Percentiles rank a stretch among this genome's conserved stretches.
phyloP scores from a whole-genome alignment of 164 flowering plant species.

The Magnolia officinalis region DNA sequence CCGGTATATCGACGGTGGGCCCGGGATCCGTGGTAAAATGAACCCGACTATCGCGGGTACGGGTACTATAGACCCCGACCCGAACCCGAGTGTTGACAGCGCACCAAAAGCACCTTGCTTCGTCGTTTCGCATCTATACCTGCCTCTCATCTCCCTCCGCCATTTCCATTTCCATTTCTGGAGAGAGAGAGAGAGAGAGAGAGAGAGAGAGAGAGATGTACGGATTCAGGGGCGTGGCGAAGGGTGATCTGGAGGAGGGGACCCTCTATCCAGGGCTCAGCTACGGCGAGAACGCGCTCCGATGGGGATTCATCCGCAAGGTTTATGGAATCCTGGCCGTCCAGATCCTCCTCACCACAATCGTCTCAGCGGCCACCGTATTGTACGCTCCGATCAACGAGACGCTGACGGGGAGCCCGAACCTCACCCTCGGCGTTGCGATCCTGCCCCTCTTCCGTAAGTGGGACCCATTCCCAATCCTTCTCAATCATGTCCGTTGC shows the following conservation, averaged over 20 bases:
- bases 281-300: conserved; percentile 76
- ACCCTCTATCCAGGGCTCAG: conserved; percentile 78
- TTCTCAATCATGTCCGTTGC: neutral
- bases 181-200: conserved; percentile 3
- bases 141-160: neutral
- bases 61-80: too few relatives aligned
- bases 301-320: conserved; percentile 95
- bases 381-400: conserved; percentile 65
- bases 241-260: conserved; percentile 59
- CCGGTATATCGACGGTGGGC: too few relatives aligned
- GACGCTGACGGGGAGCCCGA: conserved; percentile 57
- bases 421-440: conserved; percentile 57
- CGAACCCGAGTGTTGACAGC: too few relatives aligned
- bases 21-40: too few relatives aligned
- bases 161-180: neutral
- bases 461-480: neutral
- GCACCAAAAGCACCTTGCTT: too few relatives aligned
- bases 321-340: conserved; percentile 85
- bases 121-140: too few relatives aligned
- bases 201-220: conserved; percentile 21
- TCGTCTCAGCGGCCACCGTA: conserved; percentile 63
- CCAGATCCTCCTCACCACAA: conserved; percentile 84
- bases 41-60: too few relatives aligned
- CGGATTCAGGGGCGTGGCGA: conserved; percentile 45
- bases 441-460: conserved; percentile 76